Conservation (phyloP, 768 basidiomycete genomes). For the Kwoniella sp. region DNA sequence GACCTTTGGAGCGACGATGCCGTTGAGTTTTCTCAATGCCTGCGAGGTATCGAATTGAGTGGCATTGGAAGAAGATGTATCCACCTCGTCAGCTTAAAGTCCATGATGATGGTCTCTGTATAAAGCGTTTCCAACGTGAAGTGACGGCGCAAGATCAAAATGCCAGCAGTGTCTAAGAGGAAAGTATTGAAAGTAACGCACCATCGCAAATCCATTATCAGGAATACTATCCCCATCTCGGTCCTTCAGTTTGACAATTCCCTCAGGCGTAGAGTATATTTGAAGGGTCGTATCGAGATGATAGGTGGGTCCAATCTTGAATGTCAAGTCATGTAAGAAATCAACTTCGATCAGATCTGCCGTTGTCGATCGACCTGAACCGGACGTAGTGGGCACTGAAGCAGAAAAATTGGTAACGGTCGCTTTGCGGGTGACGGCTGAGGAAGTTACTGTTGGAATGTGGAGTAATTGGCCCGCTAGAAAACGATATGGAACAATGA, state of each 20-base stretch:
- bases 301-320: slow-evolving; percentile 41
- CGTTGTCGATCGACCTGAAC: slow-evolving; percentile 5
- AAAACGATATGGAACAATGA: not conserved
- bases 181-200: slow-evolving; percentile 24
- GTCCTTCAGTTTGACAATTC: slow-evolving; percentile 51
- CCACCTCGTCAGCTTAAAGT: too few relatives aligned
- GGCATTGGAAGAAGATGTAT: too few relatives aligned
- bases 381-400: slow-evolving; percentile 15
- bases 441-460: slow-evolving; percentile 41
- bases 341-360: slow-evolving; percentile 41
- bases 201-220: slow-evolving; percentile 40
- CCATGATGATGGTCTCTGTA: too few relatives aligned
- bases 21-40: slow-evolving; percentile 48
- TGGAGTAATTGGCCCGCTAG: slow-evolving; percentile 53
- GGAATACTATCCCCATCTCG: slow-evolving; percentile 46
- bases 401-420: slow-evolving; percentile 25
- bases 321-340: slow-evolving; percentile 44
- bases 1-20: slow-evolving; percentile 43
- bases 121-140: too few relatives aligned
- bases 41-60: too few relatives aligned
- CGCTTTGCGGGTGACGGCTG: slow-evolving; percentile 39
- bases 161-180: too few relatives aligned
- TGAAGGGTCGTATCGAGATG: slow-evolving; percentile 47
- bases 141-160: too few relatives aligned
- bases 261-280: slow-evolving; percentile 34